Evolutionary conservation across 805 yeast species (phyloP).

Genomic region (Maudiozyma saulgeensis): DNA sequence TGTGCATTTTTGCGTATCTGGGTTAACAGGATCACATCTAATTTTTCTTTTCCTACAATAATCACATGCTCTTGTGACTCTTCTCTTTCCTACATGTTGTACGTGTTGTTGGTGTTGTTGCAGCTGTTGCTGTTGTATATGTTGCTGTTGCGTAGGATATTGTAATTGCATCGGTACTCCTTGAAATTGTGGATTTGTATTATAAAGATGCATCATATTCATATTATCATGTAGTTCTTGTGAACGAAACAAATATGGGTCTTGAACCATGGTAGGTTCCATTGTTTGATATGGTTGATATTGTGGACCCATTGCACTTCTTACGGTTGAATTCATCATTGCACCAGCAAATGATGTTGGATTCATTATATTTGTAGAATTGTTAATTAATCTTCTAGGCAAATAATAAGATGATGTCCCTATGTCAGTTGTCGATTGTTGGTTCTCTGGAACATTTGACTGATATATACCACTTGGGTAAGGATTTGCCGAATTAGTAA

Average conservation of each 20-base stretch:
- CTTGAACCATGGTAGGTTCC: background rate
- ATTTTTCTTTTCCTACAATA: conserved; percentile 17
- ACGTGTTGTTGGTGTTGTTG: background rate
- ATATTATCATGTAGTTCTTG: background rate
- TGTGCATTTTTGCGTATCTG: conserved; percentile 9
- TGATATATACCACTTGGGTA: background rate
- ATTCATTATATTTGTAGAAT: background rate
- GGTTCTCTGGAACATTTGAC: background rate
- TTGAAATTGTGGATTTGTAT: background rate
- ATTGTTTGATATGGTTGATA: background rate
- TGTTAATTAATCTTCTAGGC: background rate
- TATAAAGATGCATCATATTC: background rate
- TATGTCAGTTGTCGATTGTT: background rate
- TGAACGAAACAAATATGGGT: background rate
- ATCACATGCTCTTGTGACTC: conserved; percentile 18
- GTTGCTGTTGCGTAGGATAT: background rate
- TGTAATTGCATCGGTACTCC: background rate
- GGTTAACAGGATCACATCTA: conserved; percentile 12
- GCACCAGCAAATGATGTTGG: background rate
- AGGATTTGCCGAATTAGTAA: background rate
- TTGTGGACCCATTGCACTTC: background rate
- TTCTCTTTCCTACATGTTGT: conserved; percentile 3
- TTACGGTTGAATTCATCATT: background rate
- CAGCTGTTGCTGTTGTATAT: background rate
- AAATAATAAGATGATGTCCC: background rate